Conservation (phyloP, 768 basidiomycete genomes). For the Hysterangium stoloniferum region DNA sequence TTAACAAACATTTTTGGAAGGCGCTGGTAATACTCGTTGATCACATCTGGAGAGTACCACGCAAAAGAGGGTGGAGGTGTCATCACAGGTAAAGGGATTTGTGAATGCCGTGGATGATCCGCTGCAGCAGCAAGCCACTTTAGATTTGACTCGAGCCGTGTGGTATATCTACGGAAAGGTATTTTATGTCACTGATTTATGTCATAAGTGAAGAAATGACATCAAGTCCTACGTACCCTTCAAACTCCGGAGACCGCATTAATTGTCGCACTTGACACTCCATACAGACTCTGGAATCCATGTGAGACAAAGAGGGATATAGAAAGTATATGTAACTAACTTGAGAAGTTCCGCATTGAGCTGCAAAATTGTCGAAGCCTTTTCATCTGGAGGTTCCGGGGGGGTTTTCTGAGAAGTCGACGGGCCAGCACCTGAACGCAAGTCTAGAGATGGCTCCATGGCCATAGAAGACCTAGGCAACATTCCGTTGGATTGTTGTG, state of each 20-base stretch:
- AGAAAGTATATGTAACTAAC: conserved; percentile 31
- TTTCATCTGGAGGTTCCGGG: conserved; percentile 29
- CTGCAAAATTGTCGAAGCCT: conserved; percentile 54
- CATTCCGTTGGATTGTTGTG: not conserved
- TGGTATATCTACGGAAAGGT: conserved; percentile 35
- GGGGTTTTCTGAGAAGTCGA: conserved; percentile 18
- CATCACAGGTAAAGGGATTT: conserved; percentile 46
- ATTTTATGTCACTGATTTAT: conserved; percentile 22
- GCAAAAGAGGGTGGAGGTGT: conserved; percentile 36
- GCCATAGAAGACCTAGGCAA: not conserved
- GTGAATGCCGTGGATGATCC: conserved; percentile 39
- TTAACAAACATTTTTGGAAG: conserved; percentile 56
- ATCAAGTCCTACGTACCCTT: conserved; percentile 40
- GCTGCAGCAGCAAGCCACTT: conserved; percentile 64
- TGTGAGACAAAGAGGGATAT: conserved; percentile 7
- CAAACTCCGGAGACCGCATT: conserved; percentile 40
- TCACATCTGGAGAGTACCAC: not conserved
- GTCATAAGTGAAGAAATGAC: conserved; percentile 13
- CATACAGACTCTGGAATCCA: conserved; percentile 43
- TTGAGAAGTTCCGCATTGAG: conserved; percentile 63
- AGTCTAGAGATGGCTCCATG: not conserved
- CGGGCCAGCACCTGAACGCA: not conserved
- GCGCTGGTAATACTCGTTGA: conserved; percentile 52
- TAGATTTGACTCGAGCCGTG: conserved; percentile 62
- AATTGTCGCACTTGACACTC: conserved; percentile 46